A percentile compares a stretch with the other conserved stretches of the same genome.
Evolutionary conservation across 2,329 filamentous ascomycete species (phyloP).

Genomic region (Xylariomycetidae sp.): DNA sequence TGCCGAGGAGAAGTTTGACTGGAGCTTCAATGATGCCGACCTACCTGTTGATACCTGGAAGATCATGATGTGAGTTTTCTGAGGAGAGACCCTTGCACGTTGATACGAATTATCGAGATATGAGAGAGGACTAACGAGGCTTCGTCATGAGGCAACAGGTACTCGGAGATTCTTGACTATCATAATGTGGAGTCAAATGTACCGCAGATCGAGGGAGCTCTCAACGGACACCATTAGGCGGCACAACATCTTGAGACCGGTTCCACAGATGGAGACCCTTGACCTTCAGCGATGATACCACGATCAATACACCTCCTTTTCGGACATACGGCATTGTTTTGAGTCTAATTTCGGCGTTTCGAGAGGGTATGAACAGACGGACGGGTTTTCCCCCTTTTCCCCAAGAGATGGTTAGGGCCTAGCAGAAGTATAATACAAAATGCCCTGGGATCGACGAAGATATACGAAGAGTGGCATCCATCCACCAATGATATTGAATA

Average conservation of each 20-base stretch:
- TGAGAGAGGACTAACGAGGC: no score
- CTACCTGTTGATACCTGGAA: slow-evolving; percentile 99
- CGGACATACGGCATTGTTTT: slow-evolving; percentile 16
- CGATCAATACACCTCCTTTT: slow-evolving; percentile 12
- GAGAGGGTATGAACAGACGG: slow-evolving; percentile 21
- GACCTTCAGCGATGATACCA: slow-evolving; percentile 18
- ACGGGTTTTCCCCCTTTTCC: slow-evolving; percentile 13
- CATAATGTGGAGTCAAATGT: slow-evolving; percentile 81
- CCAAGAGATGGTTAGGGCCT: no score
- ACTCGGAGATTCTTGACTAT: slow-evolving; percentile 97
- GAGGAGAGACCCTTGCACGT: neutral
- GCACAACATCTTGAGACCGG: slow-evolving; percentile 8
- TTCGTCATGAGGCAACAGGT: slow-evolving; percentile 60
- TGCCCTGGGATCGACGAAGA: no score
- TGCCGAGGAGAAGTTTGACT: slow-evolving; percentile 96
- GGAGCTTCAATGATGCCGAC: slow-evolving; percentile 98
- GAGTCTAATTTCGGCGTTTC: slow-evolving; percentile 23
- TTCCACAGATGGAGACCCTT: slow-evolving; percentile 14
- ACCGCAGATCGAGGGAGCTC: slow-evolving; percentile 33
- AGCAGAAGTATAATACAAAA: no score
- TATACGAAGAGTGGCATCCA: no score
- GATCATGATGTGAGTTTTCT: slow-evolving; percentile 87
- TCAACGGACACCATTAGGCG: no score
- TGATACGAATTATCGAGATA: slow-evolving; percentile 2
- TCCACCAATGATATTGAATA: no score